Conservation (phyloP, 2,329 filamentous ascomycete genomes). For the Cytospora piceicola region DNA sequence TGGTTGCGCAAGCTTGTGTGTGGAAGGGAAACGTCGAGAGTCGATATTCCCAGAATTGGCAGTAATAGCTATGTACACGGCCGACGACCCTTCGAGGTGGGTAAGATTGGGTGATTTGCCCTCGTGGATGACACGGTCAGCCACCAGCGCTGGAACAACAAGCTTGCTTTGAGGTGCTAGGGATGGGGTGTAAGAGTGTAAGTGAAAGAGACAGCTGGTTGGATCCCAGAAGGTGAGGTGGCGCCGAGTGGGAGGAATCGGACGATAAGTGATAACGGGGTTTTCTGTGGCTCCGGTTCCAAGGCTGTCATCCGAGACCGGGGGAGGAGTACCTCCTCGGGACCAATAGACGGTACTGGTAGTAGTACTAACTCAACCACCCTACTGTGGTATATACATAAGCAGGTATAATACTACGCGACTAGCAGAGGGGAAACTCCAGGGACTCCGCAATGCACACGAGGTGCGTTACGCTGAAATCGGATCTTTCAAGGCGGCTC, state of each 20-base stretch:
- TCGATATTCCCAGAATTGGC: conserved; percentile 2
- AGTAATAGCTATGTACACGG: conserved; percentile 1
- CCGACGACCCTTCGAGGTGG: conserved; percentile 14
- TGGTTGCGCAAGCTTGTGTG: conserved; percentile 8
- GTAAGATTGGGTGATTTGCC: conserved; percentile 7
- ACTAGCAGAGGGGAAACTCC: neutral
- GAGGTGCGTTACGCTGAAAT: neutral
- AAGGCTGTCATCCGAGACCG: conserved; percentile 13
- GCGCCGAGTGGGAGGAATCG: conserved; percentile 16
- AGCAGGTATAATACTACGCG: neutral
- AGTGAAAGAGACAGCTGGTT: conserved; percentile 20
- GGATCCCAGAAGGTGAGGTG: conserved; percentile 14
- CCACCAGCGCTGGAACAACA: conserved; percentile 12
- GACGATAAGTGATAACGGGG: conserved; percentile 26
- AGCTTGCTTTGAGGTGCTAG: neutral
- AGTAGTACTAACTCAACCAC: too few species aligned
- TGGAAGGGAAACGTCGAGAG: conserved; percentile 1
- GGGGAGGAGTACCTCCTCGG: neutral
- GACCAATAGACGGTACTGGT: neutral
- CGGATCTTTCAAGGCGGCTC: neutral
- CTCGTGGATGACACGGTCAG: conserved; percentile 20
- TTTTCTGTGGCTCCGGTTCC: conserved; percentile 18
- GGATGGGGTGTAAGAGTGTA: conserved; percentile 8
- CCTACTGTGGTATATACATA: too few species aligned
- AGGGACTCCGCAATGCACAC: neutral